Conservation (phyloP, 345 rosid genomes). For the Heritiera littoralis region DNA sequence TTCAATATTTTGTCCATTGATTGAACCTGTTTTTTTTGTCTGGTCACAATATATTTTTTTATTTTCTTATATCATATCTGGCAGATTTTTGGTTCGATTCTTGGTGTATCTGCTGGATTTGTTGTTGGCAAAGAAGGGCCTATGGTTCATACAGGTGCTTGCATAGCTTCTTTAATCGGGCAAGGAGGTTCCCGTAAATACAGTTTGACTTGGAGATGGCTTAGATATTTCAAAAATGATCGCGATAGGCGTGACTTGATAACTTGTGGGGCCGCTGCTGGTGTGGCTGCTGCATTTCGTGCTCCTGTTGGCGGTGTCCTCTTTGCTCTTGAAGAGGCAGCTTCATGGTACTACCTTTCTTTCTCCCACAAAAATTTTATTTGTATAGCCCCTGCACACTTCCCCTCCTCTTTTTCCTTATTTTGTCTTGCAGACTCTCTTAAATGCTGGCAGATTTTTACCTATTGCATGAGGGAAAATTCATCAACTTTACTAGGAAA, state of each 20-base stretch:
- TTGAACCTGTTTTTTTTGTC: neutral
- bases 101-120: slow-evolving; percentile 52
- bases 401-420: neutral
- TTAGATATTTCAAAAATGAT: slow-evolving; percentile 51
- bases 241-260: slow-evolving; percentile 53
- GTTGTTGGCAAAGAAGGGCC: slow-evolving; percentile 56
- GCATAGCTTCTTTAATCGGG: slow-evolving; percentile 53
- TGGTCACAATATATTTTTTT: neutral
- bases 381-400: neutral
- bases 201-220: slow-evolving; percentile 53
- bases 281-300: slow-evolving; percentile 54
- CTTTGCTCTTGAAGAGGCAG: slow-evolving; percentile 58
- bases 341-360: slow-evolving; percentile 43
- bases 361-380: slow-evolving; percentile 1
- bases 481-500: neutral
- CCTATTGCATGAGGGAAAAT: neutral
- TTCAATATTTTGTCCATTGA: neutral
- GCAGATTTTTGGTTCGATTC: slow-evolving; percentile 44
- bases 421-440: neutral
- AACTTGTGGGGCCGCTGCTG: slow-evolving; percentile 57
- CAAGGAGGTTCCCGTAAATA: slow-evolving; percentile 54
- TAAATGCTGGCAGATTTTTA: neutral
- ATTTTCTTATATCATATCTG: slow-evolving; percentile 12
- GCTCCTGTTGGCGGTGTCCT: slow-evolving; percentile 55
- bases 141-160: slow-evolving; percentile 56